phyloP scores from a whole-genome alignment of 192 early-diverging fungal genomes.

The Backusella luteola region DNA sequence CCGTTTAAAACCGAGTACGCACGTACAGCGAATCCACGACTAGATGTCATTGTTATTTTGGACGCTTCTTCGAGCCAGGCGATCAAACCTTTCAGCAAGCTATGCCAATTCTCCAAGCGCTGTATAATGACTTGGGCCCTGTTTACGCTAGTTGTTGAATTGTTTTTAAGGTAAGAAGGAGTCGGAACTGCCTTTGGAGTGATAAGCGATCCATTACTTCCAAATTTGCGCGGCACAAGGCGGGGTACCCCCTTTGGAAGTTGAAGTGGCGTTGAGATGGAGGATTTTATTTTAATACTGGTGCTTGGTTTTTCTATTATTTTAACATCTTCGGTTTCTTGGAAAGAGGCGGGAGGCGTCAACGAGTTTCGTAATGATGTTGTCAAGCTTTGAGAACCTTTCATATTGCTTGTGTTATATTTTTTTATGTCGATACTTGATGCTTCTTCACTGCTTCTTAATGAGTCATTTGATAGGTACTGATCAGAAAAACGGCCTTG shows the following conservation, averaged over 20 bases:
- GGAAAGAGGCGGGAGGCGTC: background rate
- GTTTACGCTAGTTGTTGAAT: conserved; percentile 19
- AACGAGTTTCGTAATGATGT: background rate
- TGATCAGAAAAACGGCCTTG: background rate
- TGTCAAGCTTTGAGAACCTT: background rate
- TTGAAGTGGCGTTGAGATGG: background rate
- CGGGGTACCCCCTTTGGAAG: conserved; percentile 3
- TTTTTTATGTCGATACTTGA: background rate
- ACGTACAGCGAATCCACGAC: conserved; percentile 10
- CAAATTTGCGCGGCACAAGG: background rate
- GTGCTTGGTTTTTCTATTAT: background rate
- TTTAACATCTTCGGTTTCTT: background rate
- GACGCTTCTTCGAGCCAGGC: conserved; percentile 38
- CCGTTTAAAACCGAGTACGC: conserved; percentile 2
- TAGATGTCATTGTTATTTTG: conserved; percentile 25
- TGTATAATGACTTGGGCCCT: conserved; percentile 37
- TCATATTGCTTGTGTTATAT: background rate
- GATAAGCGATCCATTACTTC: background rate
- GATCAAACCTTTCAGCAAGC: conserved; percentile 37
- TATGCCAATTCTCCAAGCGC: conserved; percentile 39
- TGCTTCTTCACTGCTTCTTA: background rate
- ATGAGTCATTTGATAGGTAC: background rate
- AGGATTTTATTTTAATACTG: background rate
- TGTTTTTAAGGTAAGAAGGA: background rate
- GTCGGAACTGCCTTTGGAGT: background rate